Conservation (phyloP, 2,329 filamentous ascomycete genomes). For the Pyrenophora seminiperda region DNA sequence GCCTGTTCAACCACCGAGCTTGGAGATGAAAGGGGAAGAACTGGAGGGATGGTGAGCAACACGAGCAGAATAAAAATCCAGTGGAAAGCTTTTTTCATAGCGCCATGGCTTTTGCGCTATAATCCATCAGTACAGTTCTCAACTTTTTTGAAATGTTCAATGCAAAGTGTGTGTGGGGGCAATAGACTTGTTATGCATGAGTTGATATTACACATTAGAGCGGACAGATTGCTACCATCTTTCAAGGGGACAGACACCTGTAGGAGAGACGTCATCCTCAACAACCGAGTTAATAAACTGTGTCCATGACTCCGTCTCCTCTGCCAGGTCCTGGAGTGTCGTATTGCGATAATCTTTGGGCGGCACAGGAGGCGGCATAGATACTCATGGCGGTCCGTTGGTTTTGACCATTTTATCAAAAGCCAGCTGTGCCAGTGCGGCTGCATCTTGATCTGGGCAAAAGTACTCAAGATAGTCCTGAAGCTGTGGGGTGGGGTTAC, state of each 20-base stretch:
- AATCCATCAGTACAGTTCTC: too few relatives aligned
- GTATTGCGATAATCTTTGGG: conserved; percentile 15
- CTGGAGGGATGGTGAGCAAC: conserved; percentile 34
- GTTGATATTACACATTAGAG: not conserved
- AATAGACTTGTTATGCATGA: not conserved
- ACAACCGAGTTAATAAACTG: not conserved
- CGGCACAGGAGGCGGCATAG: conserved; percentile 17
- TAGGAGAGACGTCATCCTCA: not conserved
- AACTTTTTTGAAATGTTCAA: too few relatives aligned
- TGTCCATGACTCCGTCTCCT: not conserved
- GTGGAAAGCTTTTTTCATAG: too few relatives aligned
- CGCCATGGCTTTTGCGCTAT: not conserved
- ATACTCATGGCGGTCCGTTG: conserved; percentile 11
- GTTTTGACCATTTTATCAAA: conserved; percentile 22
- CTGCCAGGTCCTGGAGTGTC: not conserved
- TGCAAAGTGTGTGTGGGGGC: too few relatives aligned
- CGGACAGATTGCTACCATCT: not conserved
- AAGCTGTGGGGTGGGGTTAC: conserved; percentile 22
- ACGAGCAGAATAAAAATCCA: too few relatives aligned
- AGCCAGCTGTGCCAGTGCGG: conserved; percentile 29
- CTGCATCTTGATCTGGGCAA: conserved; percentile 19
- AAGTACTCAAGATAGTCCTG: conserved; percentile 41
- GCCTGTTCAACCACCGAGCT: conserved; percentile 36
- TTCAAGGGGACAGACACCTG: not conserved
- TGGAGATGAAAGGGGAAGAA: conserved; percentile 32